Conservation (phyloP, 768 basidiomycete species). For the Russula sp. region DNA sequence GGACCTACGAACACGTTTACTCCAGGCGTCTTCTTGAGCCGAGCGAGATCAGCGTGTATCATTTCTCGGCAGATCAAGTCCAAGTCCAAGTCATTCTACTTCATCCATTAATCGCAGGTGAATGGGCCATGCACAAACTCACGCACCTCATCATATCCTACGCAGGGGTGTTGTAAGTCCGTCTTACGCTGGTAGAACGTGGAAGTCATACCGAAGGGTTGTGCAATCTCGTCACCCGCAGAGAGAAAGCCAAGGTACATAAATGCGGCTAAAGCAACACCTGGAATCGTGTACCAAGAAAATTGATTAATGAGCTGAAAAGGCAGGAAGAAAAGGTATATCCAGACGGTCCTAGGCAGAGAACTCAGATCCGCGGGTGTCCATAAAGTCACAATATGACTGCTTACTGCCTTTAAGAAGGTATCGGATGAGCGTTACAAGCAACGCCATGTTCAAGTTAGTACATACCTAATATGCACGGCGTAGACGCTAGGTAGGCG, state of each 20-base stretch:
- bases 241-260: constrained; percentile 76
- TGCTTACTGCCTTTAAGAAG: constrained; percentile 12
- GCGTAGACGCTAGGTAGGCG: constrained; percentile 51
- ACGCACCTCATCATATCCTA: constrained; percentile 60
- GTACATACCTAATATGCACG: constrained; percentile 52
- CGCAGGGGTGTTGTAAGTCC: neutral
- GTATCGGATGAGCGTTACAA: neutral
- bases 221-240: constrained; percentile 68
- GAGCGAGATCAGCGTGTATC: constrained; percentile 54
- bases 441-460: constrained; percentile 1
- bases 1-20: constrained; percentile 48
- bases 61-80: constrained; percentile 61
- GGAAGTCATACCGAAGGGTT: constrained; percentile 54
- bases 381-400: neutral
- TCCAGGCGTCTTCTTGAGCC: constrained; percentile 50
- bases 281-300: constrained; percentile 62
- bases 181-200: neutral
- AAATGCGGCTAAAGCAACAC: constrained; percentile 62
- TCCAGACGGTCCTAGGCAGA: constrained; percentile 53
- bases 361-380: neutral
- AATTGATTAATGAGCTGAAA: constrained; percentile 68
- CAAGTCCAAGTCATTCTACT: constrained; percentile 64
- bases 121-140: neutral
- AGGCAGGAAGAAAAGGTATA: constrained; percentile 73
- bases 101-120: neutral